Conservation (phyloP, 2,329 filamentous ascomycete genomes). For the Colletotrichum chlorophyti region DNA sequence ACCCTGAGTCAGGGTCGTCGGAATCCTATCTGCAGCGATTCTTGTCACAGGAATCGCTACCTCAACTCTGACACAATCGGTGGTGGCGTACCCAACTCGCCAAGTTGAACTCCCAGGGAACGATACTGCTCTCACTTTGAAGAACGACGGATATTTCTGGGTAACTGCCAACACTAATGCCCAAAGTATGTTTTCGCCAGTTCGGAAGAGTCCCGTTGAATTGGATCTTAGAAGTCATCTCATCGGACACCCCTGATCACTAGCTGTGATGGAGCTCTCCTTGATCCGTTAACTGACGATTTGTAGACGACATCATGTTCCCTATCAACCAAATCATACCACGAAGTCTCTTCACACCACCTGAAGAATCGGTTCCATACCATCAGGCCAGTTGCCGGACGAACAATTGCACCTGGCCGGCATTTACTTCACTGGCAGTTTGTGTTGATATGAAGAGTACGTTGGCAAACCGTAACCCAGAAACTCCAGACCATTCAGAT, state of each 20-base stretch:
- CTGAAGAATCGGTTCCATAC: background rate
- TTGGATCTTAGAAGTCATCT: too few relatives aligned
- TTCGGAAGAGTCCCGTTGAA: too few relatives aligned
- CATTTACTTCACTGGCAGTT: slow-evolving; percentile 5
- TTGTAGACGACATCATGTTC: slow-evolving; percentile 6
- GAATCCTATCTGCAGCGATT: slow-evolving; percentile 12
- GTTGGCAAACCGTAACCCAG: background rate
- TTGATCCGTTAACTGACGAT: background rate
- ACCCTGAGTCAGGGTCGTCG: background rate
- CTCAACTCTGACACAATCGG: slow-evolving; percentile 27
- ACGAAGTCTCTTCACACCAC: background rate
- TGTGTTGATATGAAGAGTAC: slow-evolving; percentile 12
- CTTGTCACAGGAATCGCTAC: slow-evolving; percentile 26
- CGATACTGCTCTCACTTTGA: background rate
- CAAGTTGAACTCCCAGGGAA: background rate
- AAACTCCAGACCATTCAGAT: too few relatives aligned
- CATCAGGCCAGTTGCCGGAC: slow-evolving; percentile 5
- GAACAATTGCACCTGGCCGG: slow-evolving; percentile 13
- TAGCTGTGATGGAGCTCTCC: too few relatives aligned
- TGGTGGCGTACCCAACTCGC: slow-evolving; percentile 16
- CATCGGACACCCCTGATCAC: too few relatives aligned
- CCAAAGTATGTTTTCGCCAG: background rate
- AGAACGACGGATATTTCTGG: slow-evolving; percentile 1
- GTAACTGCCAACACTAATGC: slow-evolving; percentile 2
- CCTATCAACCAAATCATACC: slow-evolving; percentile 8